Evolutionary conservation across 1,284 basidiomycete species (phyloP).

Genomic region (Taiwanofungus camphoratus): DNA sequence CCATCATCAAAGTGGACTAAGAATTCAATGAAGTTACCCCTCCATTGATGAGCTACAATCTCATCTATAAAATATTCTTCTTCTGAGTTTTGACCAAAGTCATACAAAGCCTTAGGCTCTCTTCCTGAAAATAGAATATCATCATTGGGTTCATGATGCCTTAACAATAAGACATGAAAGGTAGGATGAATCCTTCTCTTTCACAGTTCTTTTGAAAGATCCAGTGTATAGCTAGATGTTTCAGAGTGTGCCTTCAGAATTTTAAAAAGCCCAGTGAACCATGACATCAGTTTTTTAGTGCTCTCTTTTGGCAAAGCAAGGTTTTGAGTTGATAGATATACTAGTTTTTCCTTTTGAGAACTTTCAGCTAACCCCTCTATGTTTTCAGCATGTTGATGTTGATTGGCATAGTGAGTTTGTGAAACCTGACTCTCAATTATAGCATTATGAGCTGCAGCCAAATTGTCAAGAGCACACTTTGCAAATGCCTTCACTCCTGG

Average conservation of each 20-base stretch:
- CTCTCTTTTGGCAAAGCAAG: constrained; percentile 28
- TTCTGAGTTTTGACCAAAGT: constrained; percentile 21
- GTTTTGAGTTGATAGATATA: constrained; percentile 32
- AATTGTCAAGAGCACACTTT: constrained; percentile 11
- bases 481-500: constrained; percentile 21
- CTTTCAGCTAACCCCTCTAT: not conserved
- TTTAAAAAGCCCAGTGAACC: constrained; percentile 29
- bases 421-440: constrained; percentile 18
- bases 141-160: constrained; percentile 22
- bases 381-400: constrained; percentile 10
- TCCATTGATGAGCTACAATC: constrained; percentile 27
- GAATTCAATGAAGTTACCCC: constrained; percentile 21
- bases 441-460: constrained; percentile 22
- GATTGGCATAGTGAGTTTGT: constrained; percentile 24
- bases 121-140: constrained; percentile 23
- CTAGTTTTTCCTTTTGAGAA: constrained; percentile 21
- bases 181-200: constrained; percentile 20
- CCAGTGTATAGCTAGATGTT: constrained; percentile 23
- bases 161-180: constrained; percentile 25
- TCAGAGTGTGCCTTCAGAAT: constrained; percentile 14
- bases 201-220: constrained; percentile 21
- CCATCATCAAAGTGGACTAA: constrained; percentile 30
- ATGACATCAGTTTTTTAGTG: constrained; percentile 27
- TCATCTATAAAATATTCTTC: constrained; percentile 21
- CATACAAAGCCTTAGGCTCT: constrained; percentile 18